Evolutionary conservation across 2,329 filamentous ascomycete genomes (phyloP).

Genomic region (Sporothrix globosa): DNA sequence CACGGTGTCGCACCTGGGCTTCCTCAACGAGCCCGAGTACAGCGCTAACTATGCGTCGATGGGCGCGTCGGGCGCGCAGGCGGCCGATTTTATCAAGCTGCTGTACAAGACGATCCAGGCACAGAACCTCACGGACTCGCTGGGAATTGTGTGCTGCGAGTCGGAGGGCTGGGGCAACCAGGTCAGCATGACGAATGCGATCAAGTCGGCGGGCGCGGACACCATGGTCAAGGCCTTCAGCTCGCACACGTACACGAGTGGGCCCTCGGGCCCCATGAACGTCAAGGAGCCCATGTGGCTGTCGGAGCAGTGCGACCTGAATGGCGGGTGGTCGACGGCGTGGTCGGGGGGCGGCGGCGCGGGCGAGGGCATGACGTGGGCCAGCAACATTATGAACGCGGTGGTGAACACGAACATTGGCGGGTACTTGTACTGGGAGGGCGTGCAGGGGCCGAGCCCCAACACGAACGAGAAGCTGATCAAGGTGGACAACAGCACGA

Average conservation of each 20-base stretch:
- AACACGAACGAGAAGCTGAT: slow-evolving; percentile 45
- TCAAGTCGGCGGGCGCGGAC: slow-evolving; percentile 44
- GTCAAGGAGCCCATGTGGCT: slow-evolving; percentile 54
- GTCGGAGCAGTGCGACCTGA: slow-evolving; percentile 55
- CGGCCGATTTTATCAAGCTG: slow-evolving; percentile 56
- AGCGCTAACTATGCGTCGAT: slow-evolving; percentile 51
- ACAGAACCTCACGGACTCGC: slow-evolving; percentile 38
- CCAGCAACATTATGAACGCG: slow-evolving; percentile 56
- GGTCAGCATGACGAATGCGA: slow-evolving; percentile 44
- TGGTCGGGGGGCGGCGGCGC: slow-evolving; percentile 53
- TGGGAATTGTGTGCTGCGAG: slow-evolving; percentile 48
- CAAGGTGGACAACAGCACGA: slow-evolving; percentile 41
- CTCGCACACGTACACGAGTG: slow-evolving; percentile 49
- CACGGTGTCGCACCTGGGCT: slow-evolving; percentile 52
- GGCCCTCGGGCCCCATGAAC: slow-evolving; percentile 47
- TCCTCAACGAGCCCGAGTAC: slow-evolving; percentile 53
- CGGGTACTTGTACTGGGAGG: slow-evolving; percentile 61
- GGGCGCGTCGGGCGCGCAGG: slow-evolving; percentile 76
- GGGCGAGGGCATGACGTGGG: slow-evolving; percentile 60
- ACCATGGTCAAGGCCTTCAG: slow-evolving; percentile 45
- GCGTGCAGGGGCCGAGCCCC: slow-evolving; percentile 44
- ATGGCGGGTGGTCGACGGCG: slow-evolving; percentile 48
- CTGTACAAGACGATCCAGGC: slow-evolving; percentile 48
- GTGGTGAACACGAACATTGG: slow-evolving; percentile 54
- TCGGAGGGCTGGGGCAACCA: slow-evolving; percentile 48